Percentiles rank a stretch among this genome's conserved stretches.
Evolutionary conservation across 2,329 filamentous ascomycete species (phyloP).

Genomic region (Pseudocercospora crystallina): DNA sequence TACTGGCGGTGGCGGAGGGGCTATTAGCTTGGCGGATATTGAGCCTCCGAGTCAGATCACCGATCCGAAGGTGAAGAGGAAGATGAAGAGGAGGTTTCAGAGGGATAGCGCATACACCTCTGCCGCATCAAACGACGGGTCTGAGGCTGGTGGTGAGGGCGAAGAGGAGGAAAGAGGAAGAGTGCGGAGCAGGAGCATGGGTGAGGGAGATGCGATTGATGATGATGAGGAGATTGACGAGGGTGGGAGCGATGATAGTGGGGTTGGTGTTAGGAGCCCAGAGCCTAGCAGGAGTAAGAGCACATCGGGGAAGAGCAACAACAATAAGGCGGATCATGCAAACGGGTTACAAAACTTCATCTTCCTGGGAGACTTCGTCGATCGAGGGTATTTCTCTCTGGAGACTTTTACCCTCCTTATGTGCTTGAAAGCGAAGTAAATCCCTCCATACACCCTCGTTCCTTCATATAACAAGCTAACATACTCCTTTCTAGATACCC

Average conservation of each 20-base stretch:
- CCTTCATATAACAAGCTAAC: conserved; percentile 1
- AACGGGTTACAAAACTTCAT: conserved; percentile 68
- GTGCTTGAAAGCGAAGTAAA: conserved; percentile 69
- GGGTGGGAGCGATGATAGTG: conserved; percentile 47
- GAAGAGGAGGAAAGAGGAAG: conserved; percentile 45
- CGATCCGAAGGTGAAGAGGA: conserved; percentile 81
- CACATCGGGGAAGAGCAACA: conserved; percentile 31
- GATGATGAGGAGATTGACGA: conserved; percentile 51
- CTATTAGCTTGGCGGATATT: conserved; percentile 87
- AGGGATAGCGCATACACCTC: conserved; percentile 55
- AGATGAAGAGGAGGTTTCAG: conserved; percentile 64
- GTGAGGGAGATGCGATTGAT: conserved; percentile 40
- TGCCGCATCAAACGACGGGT: conserved; percentile 45
- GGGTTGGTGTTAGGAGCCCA: conserved; percentile 42
- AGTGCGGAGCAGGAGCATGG: conserved; percentile 37
- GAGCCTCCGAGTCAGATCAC: conserved; percentile 88
- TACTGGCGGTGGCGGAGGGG: conserved; percentile 38
- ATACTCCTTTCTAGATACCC: conserved; percentile 56
- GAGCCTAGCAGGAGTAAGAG: conserved; percentile 38
- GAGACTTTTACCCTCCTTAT: conserved; percentile 72
- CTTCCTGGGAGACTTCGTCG: conserved; percentile 72
- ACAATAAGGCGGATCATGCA: conserved; percentile 37
- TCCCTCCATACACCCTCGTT: conserved; percentile 2
- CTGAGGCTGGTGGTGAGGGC: conserved; percentile 40
- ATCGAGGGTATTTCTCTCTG: conserved; percentile 71